These are phyloP conservation scores for Backusella morwellensis DNA, from an alignment of 192 early-diverging fungal genomes.

Conservation along the genomic window DNA sequence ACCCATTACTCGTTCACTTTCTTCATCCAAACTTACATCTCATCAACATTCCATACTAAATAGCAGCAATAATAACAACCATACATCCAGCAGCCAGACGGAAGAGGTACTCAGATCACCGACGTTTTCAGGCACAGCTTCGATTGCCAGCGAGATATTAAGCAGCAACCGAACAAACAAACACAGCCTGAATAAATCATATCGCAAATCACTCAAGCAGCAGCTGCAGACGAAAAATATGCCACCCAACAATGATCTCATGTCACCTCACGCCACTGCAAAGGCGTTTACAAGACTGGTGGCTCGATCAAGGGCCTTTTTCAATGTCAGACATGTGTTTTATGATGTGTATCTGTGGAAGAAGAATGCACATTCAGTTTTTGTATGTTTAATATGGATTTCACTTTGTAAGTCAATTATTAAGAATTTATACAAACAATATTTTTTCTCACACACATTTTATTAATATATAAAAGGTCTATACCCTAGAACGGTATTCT, in stretches of 20 bases:
- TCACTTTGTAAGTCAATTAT: slow-evolving; percentile 15
- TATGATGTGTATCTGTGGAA: slow-evolving; percentile 30
- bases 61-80: not conserved
- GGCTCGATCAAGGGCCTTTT: slow-evolving; percentile 27
- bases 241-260: not conserved
- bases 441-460: not conserved
- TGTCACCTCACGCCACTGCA: slow-evolving; percentile 24
- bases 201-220: slow-evolving; percentile 27
- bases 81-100: not conserved
- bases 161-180: not conserved
- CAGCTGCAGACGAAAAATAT: slow-evolving; percentile 12
- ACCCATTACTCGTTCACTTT: not conserved
- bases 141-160: not conserved
- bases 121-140: not conserved
- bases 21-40: not conserved
- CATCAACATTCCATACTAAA: not conserved
- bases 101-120: slow-evolving; percentile 7
- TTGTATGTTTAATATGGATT: slow-evolving; percentile 15
- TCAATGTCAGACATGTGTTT: slow-evolving; percentile 1
- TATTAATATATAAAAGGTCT: slow-evolving; percentile 13
- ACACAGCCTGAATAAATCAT: slow-evolving; percentile 14
- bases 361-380: not conserved
- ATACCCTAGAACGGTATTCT: slow-evolving; percentile 5
- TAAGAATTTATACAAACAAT: slow-evolving; percentile 5
- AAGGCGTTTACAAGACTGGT: slow-evolving; percentile 33